These are phyloP conservation scores for Penicillium thymicola DNA, from an alignment of 2,329 filamentous ascomycete genomes.

Conservation along the genomic window DNA sequence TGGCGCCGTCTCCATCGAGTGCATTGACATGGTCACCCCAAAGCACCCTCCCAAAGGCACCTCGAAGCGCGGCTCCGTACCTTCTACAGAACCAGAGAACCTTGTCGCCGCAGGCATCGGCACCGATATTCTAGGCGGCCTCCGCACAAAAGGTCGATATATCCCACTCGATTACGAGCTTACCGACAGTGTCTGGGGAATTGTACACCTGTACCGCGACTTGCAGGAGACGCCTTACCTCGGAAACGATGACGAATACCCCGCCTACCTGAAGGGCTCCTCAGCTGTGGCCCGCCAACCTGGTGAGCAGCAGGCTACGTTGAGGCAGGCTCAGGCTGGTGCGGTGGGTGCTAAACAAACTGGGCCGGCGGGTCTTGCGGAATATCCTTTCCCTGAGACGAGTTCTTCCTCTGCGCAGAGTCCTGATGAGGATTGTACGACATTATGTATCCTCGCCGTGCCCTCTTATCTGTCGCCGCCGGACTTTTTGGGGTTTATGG, in stretches of 20 bases:
- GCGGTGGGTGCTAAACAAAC: constrained; percentile 16
- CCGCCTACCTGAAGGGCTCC: constrained; percentile 39
- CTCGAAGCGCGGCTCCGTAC: constrained; percentile 15
- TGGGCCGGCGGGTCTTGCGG: constrained; percentile 5
- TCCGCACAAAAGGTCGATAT: constrained; percentile 79
- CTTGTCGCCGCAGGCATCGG: constrained; percentile 49
- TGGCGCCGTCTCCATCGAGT: constrained; percentile 72
- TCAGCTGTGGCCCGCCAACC: constrained; percentile 32
- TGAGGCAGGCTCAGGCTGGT: constrained; percentile 7
- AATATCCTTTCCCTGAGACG: constrained; percentile 19
- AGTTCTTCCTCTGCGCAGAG: constrained; percentile 11
- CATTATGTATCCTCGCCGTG: constrained; percentile 88
- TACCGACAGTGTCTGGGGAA: constrained; percentile 82
- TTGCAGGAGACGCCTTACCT: constrained; percentile 67
- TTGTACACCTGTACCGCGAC: constrained; percentile 92
- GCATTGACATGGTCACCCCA: constrained; percentile 65
- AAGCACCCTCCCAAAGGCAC: constrained; percentile 25
- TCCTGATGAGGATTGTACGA: constrained; percentile 66
- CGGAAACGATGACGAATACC: constrained; percentile 45
- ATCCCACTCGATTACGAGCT: constrained; percentile 66
- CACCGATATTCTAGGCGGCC: constrained; percentile 56
- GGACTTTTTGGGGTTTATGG: constrained; percentile 88
- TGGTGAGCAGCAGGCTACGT: constrained; percentile 18
- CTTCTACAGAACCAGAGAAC: constrained; percentile 41
- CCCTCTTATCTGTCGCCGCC: constrained; percentile 89